Evolutionary conservation across 2,329 filamentous ascomycete species (phyloP), one percentile per base, ranked within the genome.

Genomic region (Aspergillus jensenii): DNA sequence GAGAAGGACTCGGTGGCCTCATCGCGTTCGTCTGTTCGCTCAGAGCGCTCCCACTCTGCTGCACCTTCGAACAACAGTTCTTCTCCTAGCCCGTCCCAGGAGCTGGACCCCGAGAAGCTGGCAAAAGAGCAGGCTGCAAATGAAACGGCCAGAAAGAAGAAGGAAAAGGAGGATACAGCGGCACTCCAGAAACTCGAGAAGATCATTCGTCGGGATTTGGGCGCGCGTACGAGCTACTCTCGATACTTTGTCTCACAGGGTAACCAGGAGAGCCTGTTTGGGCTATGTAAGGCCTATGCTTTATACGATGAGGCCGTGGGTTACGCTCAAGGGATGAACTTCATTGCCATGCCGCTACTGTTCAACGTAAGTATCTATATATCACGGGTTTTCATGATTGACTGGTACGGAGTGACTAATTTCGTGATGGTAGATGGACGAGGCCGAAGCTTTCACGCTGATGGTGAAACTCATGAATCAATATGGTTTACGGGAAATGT

Each of bases 321-420:
- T 33, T 99, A 99, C 74, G 93, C 96, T 0, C 95, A 99, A 75
- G 95, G 95, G 71, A 97, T 99, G 90, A 99, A 98, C 72, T 99
- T 99, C 70, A 86, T 99, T 59, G 90, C 92, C 49, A 98, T 98
- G 92, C 95, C 96, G 23, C 76, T 99, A 17, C 81, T 99, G 1
- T 97, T 99, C 78, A 98, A 97, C 73, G 88, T 90, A 78, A 81
- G 87, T 74, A 49, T 40, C 33, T 4, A 15, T 25, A 19, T 37
- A 31, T 44, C 17, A 8, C 35, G 6, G 33, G 4, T 3, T 44
- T 53, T 35, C 23, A 7, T 44, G 6, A 27, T 48, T 51, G 1
- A 39, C 15, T 35, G 6, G 15, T 11, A 23, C 27, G 19, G 23
- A 47, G 49, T 66, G 45, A 64, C 59, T 33, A 59, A 52, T 23